phyloP scores from a whole-genome alignment of 805 yeast species.

The Helenozyma rhizophorensis region DNA sequence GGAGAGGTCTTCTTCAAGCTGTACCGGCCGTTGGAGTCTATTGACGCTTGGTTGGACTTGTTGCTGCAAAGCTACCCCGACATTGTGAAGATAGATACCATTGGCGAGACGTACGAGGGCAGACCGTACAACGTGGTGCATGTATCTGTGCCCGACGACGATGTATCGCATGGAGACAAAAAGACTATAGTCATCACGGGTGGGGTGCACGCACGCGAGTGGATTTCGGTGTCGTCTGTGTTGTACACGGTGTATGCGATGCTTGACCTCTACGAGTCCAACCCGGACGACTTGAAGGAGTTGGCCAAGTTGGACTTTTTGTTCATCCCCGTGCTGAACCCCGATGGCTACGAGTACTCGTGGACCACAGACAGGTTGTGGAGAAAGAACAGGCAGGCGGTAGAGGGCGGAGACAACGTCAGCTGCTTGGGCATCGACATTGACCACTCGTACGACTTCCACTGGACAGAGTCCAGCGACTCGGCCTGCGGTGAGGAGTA shows the following conservation, averaged over 20 bases:
- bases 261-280: constrained; percentile 24
- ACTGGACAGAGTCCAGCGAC: constrained; percentile 58
- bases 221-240: constrained; percentile 74
- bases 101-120: constrained; percentile 77
- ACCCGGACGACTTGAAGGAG: constrained; percentile 39
- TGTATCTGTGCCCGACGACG: constrained; percentile 45
- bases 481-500: constrained; percentile 83
- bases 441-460: constrained; percentile 77
- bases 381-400: constrained; percentile 77
- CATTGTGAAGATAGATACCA: constrained; percentile 54
- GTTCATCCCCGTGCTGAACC: constrained; percentile 80
- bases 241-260: constrained; percentile 48
- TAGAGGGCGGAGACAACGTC: constrained; percentile 37
- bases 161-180: constrained; percentile 30
- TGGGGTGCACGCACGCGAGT: constrained; percentile 87
- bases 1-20: constrained; percentile 63
- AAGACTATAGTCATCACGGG: constrained; percentile 74
- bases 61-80: constrained; percentile 61
- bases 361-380: constrained; percentile 81
- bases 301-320: constrained; percentile 63
- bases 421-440: constrained; percentile 78
- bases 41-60: constrained; percentile 68
- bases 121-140: constrained; percentile 66
- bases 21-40: constrained; percentile 63
- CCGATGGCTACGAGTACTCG: constrained; percentile 84